Evolutionary conservation across 441 rosid genomes (phyloP).

Genomic region (Populus hybrid): DNA sequence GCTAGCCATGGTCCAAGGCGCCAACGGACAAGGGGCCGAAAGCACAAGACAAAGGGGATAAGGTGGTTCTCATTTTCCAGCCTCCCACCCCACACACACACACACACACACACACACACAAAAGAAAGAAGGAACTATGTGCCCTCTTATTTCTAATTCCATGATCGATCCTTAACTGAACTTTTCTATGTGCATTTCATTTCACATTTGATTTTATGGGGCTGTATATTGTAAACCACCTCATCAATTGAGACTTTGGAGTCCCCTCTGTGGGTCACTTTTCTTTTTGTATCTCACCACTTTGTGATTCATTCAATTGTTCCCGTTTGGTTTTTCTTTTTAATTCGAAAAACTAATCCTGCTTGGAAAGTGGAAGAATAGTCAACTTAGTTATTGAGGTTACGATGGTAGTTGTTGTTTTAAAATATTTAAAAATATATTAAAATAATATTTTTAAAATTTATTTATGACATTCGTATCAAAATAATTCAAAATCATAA

Average conservation of each 20-base stretch:
- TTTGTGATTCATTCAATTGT: background rate
- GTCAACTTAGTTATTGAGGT: no score
- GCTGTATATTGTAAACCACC: background rate
- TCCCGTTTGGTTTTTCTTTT: no score
- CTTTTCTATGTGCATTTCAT: background rate
- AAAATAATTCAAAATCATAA: no score
- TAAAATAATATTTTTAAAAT: no score
- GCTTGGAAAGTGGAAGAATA: no score
- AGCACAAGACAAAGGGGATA: conserved; percentile 29
- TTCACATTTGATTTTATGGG: no score
- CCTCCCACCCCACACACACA: background rate
- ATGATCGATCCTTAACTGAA: background rate
- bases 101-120: background rate
- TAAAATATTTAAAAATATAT: no score
- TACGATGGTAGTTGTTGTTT: rapidly evolving
- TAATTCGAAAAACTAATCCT: no score
- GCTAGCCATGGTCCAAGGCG: background rate
- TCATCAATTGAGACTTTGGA: background rate
- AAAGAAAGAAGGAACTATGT: background rate
- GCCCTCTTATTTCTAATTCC: background rate
- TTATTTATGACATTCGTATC: rapidly evolving
- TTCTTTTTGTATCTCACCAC: no score
- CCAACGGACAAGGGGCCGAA: conserved; percentile 29
- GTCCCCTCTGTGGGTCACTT: no score
- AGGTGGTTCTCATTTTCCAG: background rate